A percentile compares a stretch with the other conserved stretches of the same genome.
Evolutionary conservation across 208 protist genomes (phyloP).

Genomic region (Porcisia hertigi): DNA sequence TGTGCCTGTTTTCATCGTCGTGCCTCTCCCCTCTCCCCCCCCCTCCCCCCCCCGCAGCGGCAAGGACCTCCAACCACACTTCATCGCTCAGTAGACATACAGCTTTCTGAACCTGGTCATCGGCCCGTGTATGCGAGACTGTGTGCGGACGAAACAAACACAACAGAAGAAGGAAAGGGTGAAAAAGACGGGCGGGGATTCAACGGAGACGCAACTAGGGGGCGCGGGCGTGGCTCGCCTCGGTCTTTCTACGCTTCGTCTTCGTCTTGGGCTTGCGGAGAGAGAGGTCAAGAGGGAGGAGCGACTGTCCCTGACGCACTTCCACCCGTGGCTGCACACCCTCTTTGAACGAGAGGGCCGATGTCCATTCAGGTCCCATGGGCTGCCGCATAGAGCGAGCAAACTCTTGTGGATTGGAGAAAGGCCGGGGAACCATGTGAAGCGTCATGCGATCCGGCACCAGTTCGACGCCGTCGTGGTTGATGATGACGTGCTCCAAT

Average conservation of each 20-base stretch:
- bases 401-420: conserved; percentile 90
- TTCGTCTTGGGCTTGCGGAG: conserved; percentile 66
- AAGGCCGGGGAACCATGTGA: conserved; percentile 92
- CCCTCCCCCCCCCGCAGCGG: not conserved
- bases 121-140: not conserved
- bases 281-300: conserved; percentile 80
- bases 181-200: not conserved
- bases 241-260: conserved; percentile 77
- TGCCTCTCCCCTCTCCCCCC: not conserved
- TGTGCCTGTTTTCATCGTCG: not conserved
- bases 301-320: conserved; percentile 74
- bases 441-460: conserved; percentile 88
- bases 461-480: conserved; percentile 91
- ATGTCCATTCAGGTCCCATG: conserved; percentile 89
- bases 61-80: not conserved
- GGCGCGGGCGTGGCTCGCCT: not conserved
- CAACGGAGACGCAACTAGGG: not conserved
- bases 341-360: conserved; percentile 81
- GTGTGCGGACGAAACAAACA: not conserved
- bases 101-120: not conserved
- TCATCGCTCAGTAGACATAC: not conserved
- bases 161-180: not conserved
- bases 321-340: conserved; percentile 82
- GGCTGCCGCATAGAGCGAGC: conserved; percentile 90
- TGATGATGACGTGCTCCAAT: conserved; percentile 94